Evolutionary conservation across 1,139 yeast species (phyloP).

Genomic region (Pichia sp.): DNA sequence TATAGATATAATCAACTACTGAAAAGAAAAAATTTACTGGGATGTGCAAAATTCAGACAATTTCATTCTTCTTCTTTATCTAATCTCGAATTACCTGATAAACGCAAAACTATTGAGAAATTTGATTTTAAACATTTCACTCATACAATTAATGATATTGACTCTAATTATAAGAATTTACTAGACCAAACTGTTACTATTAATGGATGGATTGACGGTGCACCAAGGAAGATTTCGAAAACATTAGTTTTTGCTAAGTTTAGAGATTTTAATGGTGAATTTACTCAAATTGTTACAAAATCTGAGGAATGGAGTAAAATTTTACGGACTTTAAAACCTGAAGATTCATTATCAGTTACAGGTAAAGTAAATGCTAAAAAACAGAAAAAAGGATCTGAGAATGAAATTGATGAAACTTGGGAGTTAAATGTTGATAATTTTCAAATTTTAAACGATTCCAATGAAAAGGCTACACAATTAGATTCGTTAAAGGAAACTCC

Average conservation of each 20-base stretch:
- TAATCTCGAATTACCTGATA: conserved; percentile 17
- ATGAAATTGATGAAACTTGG: conserved; percentile 28
- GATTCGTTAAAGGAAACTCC: conserved; percentile 47
- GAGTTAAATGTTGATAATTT: conserved; percentile 52
- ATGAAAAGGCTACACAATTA: conserved; percentile 60
- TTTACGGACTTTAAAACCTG: conserved; percentile 52
- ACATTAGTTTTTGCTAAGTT: conserved; percentile 60
- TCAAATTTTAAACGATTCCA: conserved; percentile 59
- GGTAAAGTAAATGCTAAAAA: conserved; percentile 44
- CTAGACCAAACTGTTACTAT: conserved; percentile 29
- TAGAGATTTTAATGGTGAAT: conserved; percentile 65
- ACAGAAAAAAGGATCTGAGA: conserved; percentile 27
- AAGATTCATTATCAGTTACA: conserved; percentile 68
- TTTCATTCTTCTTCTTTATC: not conserved
- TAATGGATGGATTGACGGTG: conserved; percentile 78
- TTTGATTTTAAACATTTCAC: conserved; percentile 31
- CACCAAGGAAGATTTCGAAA: conserved; percentile 59
- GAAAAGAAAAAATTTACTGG: not conserved
- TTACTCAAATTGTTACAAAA: conserved; percentile 60
- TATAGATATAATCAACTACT: not conserved
- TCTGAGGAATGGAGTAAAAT: conserved; percentile 33
- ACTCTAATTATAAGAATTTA: conserved; percentile 3
- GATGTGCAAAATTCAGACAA: not conserved
- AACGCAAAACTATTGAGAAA: conserved; percentile 18
- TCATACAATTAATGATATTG: conserved; percentile 27